A percentile compares a stretch with the other conserved stretches of the same genome.
Evolutionary conservation across 2,329 filamentous ascomycete species (phyloP).

Genomic region (Alternaria sp.): DNA sequence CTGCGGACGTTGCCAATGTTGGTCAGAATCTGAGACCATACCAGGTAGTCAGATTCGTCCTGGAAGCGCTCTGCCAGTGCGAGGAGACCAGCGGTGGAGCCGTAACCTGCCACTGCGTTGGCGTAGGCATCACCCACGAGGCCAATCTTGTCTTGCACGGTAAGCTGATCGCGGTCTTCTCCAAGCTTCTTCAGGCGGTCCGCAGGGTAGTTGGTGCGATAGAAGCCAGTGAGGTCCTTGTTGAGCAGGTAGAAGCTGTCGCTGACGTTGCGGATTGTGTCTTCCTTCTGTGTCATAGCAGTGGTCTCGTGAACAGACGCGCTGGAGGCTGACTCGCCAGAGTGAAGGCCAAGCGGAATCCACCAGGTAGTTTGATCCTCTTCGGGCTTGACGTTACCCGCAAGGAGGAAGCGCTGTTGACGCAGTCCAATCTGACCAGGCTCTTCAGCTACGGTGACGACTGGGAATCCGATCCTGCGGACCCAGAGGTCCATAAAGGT

Average conservation of each 20-base stretch:
- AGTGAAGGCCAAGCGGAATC: conserved; percentile 87
- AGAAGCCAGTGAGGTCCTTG: conserved; percentile 85
- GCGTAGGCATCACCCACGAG: conserved; percentile 89
- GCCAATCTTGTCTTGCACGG: conserved; percentile 88
- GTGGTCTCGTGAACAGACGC: conserved; percentile 67
- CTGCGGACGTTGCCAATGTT: conserved; percentile 79
- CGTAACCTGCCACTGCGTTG: conserved; percentile 84
- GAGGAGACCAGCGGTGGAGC: conserved; percentile 80
- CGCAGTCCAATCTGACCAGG: conserved; percentile 80
- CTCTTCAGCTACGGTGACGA: conserved; percentile 85
- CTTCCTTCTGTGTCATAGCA: conserved; percentile 76
- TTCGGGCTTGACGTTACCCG: conserved; percentile 87
- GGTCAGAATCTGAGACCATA: conserved; percentile 85
- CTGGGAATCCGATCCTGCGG: conserved; percentile 90
- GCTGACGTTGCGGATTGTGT: conserved; percentile 76
- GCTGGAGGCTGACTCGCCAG: conserved; percentile 64
- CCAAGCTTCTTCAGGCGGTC: conserved; percentile 81
- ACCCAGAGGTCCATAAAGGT: conserved; percentile 95
- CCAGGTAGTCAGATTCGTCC: conserved; percentile 81
- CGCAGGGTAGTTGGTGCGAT: conserved; percentile 92
- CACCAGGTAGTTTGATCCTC: conserved; percentile 96
- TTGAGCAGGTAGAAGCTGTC: conserved; percentile 94
- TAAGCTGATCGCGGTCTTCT: conserved; percentile 75
- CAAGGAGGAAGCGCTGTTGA: conserved; percentile 89
- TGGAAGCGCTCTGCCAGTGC: conserved; percentile 85